These are phyloP conservation scores for Suillus fuscotomentosus DNA, from an alignment of 768 basidiomycete genomes.

Conservation along the genomic window DNA sequence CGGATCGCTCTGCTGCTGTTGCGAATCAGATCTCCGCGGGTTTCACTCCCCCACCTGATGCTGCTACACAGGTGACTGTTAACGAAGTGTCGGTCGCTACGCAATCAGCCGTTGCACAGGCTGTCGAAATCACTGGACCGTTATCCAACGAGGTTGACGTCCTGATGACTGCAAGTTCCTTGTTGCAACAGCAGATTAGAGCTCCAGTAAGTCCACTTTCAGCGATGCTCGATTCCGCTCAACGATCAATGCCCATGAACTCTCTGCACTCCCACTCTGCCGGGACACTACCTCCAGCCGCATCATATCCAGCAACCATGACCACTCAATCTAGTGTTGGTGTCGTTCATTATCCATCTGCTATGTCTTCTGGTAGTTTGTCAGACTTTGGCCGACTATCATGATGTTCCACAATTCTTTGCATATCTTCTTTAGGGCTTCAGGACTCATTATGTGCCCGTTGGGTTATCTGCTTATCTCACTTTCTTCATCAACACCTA, in stretches of 20 bases:
- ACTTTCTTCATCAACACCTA: slow-evolving; percentile 26
- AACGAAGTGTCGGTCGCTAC: slow-evolving; percentile 60
- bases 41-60: slow-evolving; percentile 29
- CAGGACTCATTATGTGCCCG: slow-evolving; percentile 26
- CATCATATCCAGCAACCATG: slow-evolving; percentile 27
- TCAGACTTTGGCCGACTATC: slow-evolving; percentile 24
- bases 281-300: slow-evolving; percentile 24
- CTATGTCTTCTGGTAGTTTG: slow-evolving; percentile 20
- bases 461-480: slow-evolving; percentile 20
- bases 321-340: slow-evolving; percentile 15
- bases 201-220: slow-evolving; percentile 25
- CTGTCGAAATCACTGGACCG: slow-evolving; percentile 74
- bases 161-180: slow-evolving; percentile 63
- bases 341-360: slow-evolving; percentile 21
- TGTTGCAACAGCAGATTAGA: slow-evolving; percentile 46
- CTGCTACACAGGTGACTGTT: slow-evolving; percentile 47
- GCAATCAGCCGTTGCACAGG: slow-evolving; percentile 79
- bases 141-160: slow-evolving; percentile 79
- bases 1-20: slow-evolving; percentile 46
- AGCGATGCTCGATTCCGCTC: slow-evolving; percentile 25
- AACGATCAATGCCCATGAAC: slow-evolving; percentile 26
- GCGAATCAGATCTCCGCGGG: slow-evolving; percentile 41
- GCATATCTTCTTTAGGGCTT: slow-evolving; percentile 21
- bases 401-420: slow-evolving; percentile 13
- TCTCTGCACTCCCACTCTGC: slow-evolving; percentile 35